These are phyloP conservation scores for Candida palmyrensis DNA, from an alignment of 805 yeast genomes.

Conservation along the genomic window DNA sequence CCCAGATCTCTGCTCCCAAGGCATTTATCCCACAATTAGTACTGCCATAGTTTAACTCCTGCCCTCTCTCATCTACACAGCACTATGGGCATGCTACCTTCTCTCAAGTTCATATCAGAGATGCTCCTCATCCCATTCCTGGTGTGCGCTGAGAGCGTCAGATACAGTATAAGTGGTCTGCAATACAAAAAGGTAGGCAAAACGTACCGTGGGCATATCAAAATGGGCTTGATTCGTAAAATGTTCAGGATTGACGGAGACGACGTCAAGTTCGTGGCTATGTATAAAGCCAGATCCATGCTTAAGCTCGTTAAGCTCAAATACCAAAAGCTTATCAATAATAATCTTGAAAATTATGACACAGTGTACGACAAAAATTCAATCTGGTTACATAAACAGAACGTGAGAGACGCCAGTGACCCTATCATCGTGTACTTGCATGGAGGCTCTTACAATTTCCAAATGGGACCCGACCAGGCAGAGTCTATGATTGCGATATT, in stretches of 20 bases:
- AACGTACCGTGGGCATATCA: constrained; percentile 1
- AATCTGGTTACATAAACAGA: constrained; percentile 29
- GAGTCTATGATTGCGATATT: constrained; percentile 24
- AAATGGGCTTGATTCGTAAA: constrained; percentile 1
- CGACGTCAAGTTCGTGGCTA: constrained; percentile 4
- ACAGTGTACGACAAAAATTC: constrained; percentile 26
- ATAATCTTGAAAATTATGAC: no score
- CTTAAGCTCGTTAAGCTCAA: constrained; percentile 6
- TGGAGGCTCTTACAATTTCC: constrained; percentile 37
- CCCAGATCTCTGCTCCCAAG: no score
- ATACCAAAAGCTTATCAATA: constrained; percentile 4
- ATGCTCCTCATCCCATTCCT: constrained; percentile 7
- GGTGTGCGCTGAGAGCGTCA: constrained; percentile 4
- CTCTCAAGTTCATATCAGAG: not conserved
- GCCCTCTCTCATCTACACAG: not conserved
- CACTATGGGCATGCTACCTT: not conserved
- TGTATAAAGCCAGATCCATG: constrained; percentile 8
- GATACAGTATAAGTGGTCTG: constrained; percentile 7
- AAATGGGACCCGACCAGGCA: constrained; percentile 25
- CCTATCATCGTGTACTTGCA: constrained; percentile 31
- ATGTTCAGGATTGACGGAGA: constrained; percentile 6
- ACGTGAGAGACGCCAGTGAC: constrained; percentile 17
- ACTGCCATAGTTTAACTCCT: not conserved
- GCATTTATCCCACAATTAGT: no score
- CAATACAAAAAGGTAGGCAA: constrained; percentile 9